Evolutionary conservation across 2,329 filamentous ascomycete species (phyloP), one percentile per base, ranked within the genome.

Genomic region (Neonectria punicea): DNA sequence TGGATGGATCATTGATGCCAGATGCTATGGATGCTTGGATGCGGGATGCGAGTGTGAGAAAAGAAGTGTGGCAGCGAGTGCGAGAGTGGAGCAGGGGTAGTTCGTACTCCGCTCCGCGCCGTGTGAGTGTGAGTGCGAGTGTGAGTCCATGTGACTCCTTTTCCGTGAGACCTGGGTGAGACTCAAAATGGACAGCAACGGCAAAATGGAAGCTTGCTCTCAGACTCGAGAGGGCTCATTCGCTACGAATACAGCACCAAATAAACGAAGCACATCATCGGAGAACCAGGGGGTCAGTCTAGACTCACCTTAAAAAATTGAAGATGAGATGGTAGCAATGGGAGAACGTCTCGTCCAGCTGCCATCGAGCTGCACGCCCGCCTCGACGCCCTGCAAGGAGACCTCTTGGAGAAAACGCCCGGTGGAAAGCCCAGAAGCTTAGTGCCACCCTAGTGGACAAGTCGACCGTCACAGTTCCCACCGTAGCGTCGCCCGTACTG

Each of bases 391-490:
- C 49, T 53, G 60, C 54, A 63, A 59, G 55, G 34, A 57, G 55
- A 50, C 43, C 7, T 4, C n/a, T 5, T 25, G 39, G n/a, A n/a
- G 18, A 59, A 54, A 59, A 58, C 58, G 61, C 61, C 61, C 61
- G 49, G 44, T 58, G 51, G 57, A 63, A 59, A 63, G 61, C 61
- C 61, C 55, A 59, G 28, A 32, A 32, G 55, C 34, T 51, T 51
- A 51, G 61, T 28, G 41, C 11, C 32, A 10, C 34, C 49, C 43
- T 50, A 59, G 56, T 50, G 50, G 49, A 18, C 55, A 39, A 18
- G 36, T 22, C 51, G 20, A 20, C 39, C 39, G 39, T 43, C 39
- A 43, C 39, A 20, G 16, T 13, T 51, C n/a, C 49, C 49, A 22
- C 49, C 49, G 49, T 34, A 51, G 28, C 49, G 28, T 32, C 49